Evolutionary conservation across 164 flowering plant species (phyloP).

Genomic region (Pachysandra terminalis): DNA sequence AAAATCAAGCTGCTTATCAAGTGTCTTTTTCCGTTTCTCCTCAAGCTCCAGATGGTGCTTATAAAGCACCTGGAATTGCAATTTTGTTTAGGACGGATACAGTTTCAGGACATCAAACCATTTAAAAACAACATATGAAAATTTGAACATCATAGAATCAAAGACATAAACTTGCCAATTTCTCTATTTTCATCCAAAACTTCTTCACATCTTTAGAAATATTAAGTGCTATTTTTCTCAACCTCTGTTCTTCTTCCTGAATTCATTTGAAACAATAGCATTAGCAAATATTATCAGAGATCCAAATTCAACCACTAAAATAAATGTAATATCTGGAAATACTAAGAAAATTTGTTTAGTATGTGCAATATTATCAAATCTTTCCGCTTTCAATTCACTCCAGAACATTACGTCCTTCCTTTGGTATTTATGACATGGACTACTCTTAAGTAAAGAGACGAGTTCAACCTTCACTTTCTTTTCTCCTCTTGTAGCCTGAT

Average conservation of each 20-base stretch:
- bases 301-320: neutral
- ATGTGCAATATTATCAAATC: neutral
- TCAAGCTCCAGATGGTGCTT: slow-evolving; percentile 94
- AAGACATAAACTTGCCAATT: slow-evolving; percentile 61
- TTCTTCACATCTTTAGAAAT: slow-evolving; percentile 97
- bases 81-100: neutral
- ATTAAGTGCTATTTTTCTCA: slow-evolving; percentile 84
- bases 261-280: slow-evolving; percentile 7
- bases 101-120: slow-evolving; percentile 1
- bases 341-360: neutral
- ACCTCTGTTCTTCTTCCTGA: slow-evolving; percentile 92
- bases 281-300: neutral
- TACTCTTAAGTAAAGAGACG: neutral
- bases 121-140: neutral
- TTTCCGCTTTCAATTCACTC: no score
- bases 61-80: slow-evolving; percentile 69
- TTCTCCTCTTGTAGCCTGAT: slow-evolving; percentile 95
- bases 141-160: slow-evolving; percentile 5
- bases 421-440: neutral
- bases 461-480: slow-evolving; percentile 79
- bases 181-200: slow-evolving; percentile 96
- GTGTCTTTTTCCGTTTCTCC: slow-evolving; percentile 84
- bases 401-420: neutral
- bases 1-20: slow-evolving; percentile 96
- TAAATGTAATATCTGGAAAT: neutral